Evolutionary conservation across 768 basidiomycete species (phyloP).

Genomic region (Hericium coralloides): DNA sequence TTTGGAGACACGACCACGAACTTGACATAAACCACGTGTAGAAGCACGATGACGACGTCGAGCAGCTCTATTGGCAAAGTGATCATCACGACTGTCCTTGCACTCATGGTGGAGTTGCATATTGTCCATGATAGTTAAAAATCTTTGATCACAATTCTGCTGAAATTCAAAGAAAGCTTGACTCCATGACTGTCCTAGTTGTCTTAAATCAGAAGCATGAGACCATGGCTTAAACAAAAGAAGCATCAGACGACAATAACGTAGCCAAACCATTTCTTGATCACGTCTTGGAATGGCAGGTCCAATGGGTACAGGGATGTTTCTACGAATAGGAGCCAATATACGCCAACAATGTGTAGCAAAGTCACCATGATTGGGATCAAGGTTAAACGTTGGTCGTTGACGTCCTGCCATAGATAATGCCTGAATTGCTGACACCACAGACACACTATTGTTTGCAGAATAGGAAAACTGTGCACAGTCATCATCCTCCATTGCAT

Average conservation of each 20-base stretch:
- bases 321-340: background rate
- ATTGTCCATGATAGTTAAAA: constrained; percentile 24
- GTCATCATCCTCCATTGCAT: background rate
- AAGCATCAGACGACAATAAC: constrained; percentile 13
- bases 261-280: background rate
- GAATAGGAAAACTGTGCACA: background rate
- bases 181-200: constrained; percentile 17
- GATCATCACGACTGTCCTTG: constrained; percentile 24
- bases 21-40: background rate
- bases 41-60: background rate
- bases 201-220: constrained; percentile 19
- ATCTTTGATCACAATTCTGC: background rate
- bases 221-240: constrained; percentile 17
- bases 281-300: constrained; percentile 8
- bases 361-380: background rate
- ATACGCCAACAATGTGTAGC: background rate
- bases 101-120: constrained; percentile 36
- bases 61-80: constrained; percentile 20
- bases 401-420: too few relatives aligned
- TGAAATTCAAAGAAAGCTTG: constrained; percentile 21
- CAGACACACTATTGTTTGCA: background rate
- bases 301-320: background rate
- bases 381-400: background rate
- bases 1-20: background rate
- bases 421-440: background rate